A percentile compares a stretch with the other conserved stretches of the same genome.
phyloP scores from a whole-genome alignment of 2,329 filamentous ascomycete genomes.

The Falciphora oryzae region DNA sequence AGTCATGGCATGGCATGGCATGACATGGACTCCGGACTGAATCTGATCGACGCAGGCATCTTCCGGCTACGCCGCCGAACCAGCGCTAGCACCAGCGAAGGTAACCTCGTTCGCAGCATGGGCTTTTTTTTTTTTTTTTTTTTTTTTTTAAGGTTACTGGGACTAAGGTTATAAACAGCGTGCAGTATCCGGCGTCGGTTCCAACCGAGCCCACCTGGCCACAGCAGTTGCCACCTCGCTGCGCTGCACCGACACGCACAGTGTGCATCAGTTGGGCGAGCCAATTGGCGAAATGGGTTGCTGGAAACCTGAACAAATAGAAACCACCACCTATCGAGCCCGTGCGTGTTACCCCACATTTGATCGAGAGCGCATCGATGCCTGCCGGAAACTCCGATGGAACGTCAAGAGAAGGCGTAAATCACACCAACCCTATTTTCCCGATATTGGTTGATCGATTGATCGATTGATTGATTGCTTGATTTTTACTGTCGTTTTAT shows the following conservation, averaged over 20 bases:
- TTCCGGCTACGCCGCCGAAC: background rate
- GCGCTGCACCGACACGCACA: too few relatives aligned
- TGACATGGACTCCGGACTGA: background rate
- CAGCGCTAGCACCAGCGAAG: background rate
- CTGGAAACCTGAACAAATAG: too few relatives aligned
- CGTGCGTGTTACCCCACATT: too few relatives aligned
- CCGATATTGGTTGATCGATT: too few relatives aligned
- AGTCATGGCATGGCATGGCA: background rate
- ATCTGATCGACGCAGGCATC: constrained; percentile 1
- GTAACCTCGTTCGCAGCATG: background rate
- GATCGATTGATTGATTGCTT: too few relatives aligned
- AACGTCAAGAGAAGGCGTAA: background rate
- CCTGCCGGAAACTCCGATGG: background rate
- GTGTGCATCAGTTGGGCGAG: too few relatives aligned
- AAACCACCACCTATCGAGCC: too few relatives aligned
- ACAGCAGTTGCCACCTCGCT: too few relatives aligned
- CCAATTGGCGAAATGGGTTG: too few relatives aligned
- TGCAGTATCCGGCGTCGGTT: background rate
- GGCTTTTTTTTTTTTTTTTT: background rate
- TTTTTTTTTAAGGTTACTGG: constrained; percentile 16
- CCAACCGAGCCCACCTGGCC: background rate
- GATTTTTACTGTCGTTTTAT: background rate
- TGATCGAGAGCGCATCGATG: background rate
- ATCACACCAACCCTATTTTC: too few relatives aligned
- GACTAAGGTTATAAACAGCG: constrained; percentile 7